Conservation (phyloP, 148 eudicot species). For the Vaccinium myrtillus region DNA sequence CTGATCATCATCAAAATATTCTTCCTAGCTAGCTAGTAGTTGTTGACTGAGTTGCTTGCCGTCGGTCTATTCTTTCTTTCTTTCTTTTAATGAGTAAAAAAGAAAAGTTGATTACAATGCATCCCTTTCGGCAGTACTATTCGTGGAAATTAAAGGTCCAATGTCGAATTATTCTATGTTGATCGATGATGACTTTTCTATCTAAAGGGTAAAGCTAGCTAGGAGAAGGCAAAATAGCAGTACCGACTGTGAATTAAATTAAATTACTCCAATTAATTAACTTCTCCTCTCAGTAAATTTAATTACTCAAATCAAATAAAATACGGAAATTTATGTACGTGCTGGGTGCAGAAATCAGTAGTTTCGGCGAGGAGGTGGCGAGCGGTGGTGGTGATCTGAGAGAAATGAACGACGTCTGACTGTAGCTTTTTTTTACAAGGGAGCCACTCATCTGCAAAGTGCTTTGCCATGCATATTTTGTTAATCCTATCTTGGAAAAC, state of each 20-base stretch:
- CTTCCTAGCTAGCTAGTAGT: too few relatives aligned
- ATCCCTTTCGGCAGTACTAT: neutral
- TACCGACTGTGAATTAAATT: too few relatives aligned
- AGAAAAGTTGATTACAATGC: neutral
- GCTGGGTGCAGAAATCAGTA: constrained; percentile 28
- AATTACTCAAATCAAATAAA: neutral
- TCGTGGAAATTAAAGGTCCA: neutral
- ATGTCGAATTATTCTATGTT: neutral
- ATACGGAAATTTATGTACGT: constrained; percentile 23
- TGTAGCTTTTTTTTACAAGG: constrained; percentile 32
- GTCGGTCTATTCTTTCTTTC: neutral
- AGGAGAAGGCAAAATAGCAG: too few relatives aligned
- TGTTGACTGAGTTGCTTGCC: neutral
- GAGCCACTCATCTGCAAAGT: constrained; percentile 39
- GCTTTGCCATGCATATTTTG: constrained; percentile 37
- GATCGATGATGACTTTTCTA: neutral
- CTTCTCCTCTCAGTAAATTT: too few relatives aligned
- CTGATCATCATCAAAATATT: neutral
- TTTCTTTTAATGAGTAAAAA: too few relatives aligned
- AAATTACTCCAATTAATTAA: too few relatives aligned
- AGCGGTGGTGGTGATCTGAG: neutral
- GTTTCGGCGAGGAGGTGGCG: constrained; percentile 41
- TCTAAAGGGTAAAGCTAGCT: neutral
- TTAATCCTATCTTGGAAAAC: constrained; percentile 48
- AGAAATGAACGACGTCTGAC: neutral